Conservation (phyloP, 2,329 filamentous ascomycete genomes). For the Neofusicoccum sp. region DNA sequence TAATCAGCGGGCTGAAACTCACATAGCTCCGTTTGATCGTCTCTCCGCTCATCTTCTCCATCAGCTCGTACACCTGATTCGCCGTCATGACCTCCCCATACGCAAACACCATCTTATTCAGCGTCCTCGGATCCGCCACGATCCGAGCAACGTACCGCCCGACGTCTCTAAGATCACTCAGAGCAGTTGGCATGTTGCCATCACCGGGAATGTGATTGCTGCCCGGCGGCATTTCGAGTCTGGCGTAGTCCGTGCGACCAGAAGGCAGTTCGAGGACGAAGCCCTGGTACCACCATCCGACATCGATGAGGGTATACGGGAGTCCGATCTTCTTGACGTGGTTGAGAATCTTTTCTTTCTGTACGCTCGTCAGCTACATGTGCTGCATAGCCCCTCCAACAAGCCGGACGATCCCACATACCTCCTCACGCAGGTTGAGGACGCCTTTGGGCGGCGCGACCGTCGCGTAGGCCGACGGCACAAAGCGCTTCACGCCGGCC, state of each 20-base stretch:
- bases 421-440: constrained; percentile 42
- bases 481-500: constrained; percentile 32
- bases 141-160: constrained; percentile 53
- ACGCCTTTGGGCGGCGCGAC: constrained; percentile 45
- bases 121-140: constrained; percentile 51
- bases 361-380: background rate
- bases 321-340: constrained; percentile 49
- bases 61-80: constrained; percentile 46
- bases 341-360: constrained; percentile 54
- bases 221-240: background rate
- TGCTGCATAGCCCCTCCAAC: constrained; percentile 7
- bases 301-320: constrained; percentile 57
- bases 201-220: background rate
- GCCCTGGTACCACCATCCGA: constrained; percentile 59
- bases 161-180: constrained; percentile 54
- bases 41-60: constrained; percentile 53
- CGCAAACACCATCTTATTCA: constrained; percentile 53
- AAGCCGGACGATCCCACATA: no score
- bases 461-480: constrained; percentile 35
- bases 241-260: constrained; percentile 40
- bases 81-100: constrained; percentile 48
- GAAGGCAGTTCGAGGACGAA: constrained; percentile 44
- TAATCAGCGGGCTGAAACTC: constrained; percentile 21
- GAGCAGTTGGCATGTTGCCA: constrained; percentile 43
- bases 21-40: constrained; percentile 43